Conservation (phyloP, 768 basidiomycete species). For the Pisolithus sp. region DNA sequence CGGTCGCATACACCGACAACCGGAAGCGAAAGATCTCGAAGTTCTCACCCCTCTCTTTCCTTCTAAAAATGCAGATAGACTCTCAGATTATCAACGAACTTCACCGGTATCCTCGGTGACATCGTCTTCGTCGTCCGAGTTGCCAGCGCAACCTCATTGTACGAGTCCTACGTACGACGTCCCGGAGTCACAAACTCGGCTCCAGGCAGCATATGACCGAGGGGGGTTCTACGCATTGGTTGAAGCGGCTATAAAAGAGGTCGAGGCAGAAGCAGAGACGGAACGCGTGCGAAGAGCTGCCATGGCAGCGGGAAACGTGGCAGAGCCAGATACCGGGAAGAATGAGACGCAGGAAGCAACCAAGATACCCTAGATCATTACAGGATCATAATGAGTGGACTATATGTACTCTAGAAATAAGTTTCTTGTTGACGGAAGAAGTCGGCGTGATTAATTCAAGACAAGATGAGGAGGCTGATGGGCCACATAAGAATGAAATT, state of each 20-base stretch:
- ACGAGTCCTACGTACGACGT: conserved; percentile 11
- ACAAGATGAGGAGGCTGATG: too few relatives aligned
- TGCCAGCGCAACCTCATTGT: neutral
- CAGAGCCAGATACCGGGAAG: neutral
- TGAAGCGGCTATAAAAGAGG: conserved; percentile 44
- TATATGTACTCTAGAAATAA: too few relatives aligned
- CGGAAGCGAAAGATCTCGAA: conserved; percentile 23
- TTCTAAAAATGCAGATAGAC: neutral
- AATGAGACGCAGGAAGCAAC: neutral
- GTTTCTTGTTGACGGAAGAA: too few relatives aligned
- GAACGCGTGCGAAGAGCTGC: conserved; percentile 34
- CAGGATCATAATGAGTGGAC: too few relatives aligned
- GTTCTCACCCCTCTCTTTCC: neutral
- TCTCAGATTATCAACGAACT: neutral
- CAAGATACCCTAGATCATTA: neutral
- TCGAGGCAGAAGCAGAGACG: conserved; percentile 49
- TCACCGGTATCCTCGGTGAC: neutral
- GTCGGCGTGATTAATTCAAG: too few relatives aligned
- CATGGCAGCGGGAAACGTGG: neutral
- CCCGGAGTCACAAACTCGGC: conserved; percentile 44
- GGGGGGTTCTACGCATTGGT: conserved; percentile 55
- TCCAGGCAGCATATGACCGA: conserved; percentile 50
- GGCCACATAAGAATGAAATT: too few relatives aligned
- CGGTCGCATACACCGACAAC: conserved; percentile 45
- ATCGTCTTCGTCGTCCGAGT: neutral